A percentile compares a stretch with the other conserved stretches of the same genome.
These are phyloP conservation scores for Camellia granthamiana DNA, from an alignment of 148 eudicot species.

Conservation along the genomic window DNA sequence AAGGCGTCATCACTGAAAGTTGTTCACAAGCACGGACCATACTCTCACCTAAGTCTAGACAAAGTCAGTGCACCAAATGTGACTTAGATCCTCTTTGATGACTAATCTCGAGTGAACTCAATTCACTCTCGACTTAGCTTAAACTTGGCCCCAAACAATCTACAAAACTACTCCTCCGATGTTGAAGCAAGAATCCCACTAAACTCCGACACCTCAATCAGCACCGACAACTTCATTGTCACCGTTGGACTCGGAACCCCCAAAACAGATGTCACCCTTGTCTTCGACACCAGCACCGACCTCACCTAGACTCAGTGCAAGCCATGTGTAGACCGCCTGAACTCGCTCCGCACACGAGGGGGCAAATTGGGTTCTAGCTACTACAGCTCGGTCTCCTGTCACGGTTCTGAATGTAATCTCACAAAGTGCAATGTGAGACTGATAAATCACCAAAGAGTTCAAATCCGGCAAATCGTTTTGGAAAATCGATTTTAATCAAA, in stretches of 20 bases:
- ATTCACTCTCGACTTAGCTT: slow-evolving; percentile 36
- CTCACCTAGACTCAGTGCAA: slow-evolving; percentile 54
- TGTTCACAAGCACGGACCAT: slow-evolving; percentile 65
- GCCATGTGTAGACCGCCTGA: too few relatives aligned
- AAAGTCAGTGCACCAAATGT: slow-evolving; percentile 25
- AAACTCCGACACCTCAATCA: slow-evolving; percentile 47
- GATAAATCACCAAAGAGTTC: too few relatives aligned
- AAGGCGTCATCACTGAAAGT: slow-evolving; percentile 40
- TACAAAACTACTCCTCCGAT: background rate
- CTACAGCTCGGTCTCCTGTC: too few relatives aligned
- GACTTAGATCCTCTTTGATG: slow-evolving; percentile 40
- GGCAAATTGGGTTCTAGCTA: too few relatives aligned
- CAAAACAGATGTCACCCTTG: slow-evolving; percentile 41
- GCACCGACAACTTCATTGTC: slow-evolving; percentile 62
- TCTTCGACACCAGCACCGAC: slow-evolving; percentile 67
- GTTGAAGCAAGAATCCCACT: slow-evolving; percentile 39
- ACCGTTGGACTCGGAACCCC: slow-evolving; percentile 62
- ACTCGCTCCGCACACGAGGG: too few relatives aligned
- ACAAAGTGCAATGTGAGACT: too few relatives aligned
- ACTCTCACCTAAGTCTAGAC: slow-evolving; percentile 27
- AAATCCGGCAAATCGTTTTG: too few relatives aligned
- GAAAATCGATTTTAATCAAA: too few relatives aligned
- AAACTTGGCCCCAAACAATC: slow-evolving; percentile 7
- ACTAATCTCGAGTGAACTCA: slow-evolving; percentile 62
- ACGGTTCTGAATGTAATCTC: too few relatives aligned